Base-by-base conservation (phyloP, 306 rosid genomes). In the Vicia faba region DNA sequence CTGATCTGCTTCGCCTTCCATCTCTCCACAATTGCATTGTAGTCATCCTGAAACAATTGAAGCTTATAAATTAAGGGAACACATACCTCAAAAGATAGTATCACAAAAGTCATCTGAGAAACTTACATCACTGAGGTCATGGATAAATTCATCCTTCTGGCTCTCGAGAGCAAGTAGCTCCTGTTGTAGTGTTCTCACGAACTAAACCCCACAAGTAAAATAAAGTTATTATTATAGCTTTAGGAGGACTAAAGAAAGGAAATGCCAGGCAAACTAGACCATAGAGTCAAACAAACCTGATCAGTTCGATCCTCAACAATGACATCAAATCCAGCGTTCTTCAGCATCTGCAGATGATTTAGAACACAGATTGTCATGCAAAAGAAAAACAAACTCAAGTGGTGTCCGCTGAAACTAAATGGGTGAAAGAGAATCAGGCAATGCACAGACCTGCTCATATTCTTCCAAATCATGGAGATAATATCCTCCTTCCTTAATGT, bases 251-350 rank as follows among this genome's bases (percentile, higher is more conserved):
- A 66, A 10, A 3, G 7, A 2, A 63, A 13, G 18, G 41, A 56
- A 66, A 48, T 19, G 44, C 48, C 44, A 31, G 12, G 29, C 61
- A 31, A 70, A 25, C 49, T 40, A 15, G 36, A 61, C 8, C 12
- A 44, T 7, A 10, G 68, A 39, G 48, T 31, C 53, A 38, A 41
- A 64, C 77, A 71, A 48, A 92, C 98, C 98, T 83, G 89, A 69
- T 85, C 83, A 10, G 92, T 86, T 62, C 83, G 87, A 73, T 93
- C 97, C 80, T 90, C 96, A 11, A 80, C 86, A 77, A 70, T 69
- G 78, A 86, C 86, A 41, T 83, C 82, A 82, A 93, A 93, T 73
- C 97, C 97, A 79, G 96, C 97, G n/a, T 79, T 82, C 68, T 66
- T 60, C 11, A 93, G 91, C 97, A 90, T 88, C 99, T 92, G 87